phyloP scores from a whole-genome alignment of 495 filamentous ascomycete genomes.

The Amorphotheca resinae region DNA sequence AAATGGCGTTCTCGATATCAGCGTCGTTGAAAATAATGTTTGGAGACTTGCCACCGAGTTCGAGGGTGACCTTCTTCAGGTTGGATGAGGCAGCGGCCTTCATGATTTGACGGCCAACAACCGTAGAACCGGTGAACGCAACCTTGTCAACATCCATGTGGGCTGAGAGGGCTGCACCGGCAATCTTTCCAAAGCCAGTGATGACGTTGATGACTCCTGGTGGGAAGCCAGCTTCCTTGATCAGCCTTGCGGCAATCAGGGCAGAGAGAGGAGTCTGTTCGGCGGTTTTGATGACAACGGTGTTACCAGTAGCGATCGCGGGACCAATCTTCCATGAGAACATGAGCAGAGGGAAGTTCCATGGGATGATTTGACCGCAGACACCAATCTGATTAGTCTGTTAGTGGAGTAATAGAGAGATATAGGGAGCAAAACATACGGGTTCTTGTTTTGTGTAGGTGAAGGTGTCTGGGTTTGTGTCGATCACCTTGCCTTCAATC shows the following conservation, averaged over 20 bases:
- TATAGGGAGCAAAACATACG: constrained; percentile 29
- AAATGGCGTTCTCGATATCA: constrained; percentile 90
- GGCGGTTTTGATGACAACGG: constrained; percentile 82
- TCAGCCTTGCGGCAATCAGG: constrained; percentile 63
- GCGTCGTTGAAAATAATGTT: constrained; percentile 97
- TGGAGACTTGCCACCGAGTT: constrained; percentile 95
- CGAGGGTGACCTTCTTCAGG: constrained; percentile 98
- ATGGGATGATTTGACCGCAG: constrained; percentile 91
- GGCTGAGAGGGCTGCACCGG: constrained; percentile 80
- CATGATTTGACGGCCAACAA: constrained; percentile 84
- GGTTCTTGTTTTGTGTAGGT: constrained; percentile 87
- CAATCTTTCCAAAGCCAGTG: constrained; percentile 80
- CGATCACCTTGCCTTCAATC: constrained; percentile 90
- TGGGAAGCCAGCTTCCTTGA: constrained; percentile 95
- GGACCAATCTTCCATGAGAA: constrained; percentile 97
- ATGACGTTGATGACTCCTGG: constrained; percentile 92
- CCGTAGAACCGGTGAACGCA: constrained; percentile 92
- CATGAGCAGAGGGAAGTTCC: constrained; percentile 98
- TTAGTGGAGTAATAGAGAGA: constrained; percentile 12
- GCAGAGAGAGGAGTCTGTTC: constrained; percentile 93
- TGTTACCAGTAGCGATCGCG: constrained; percentile 82
- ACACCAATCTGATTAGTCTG: constrained; percentile 53
- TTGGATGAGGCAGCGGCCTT: constrained; percentile 92
- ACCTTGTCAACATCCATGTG: constrained; percentile 99
- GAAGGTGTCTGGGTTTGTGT: constrained; percentile 74